phyloP scores from a whole-genome alignment of 257 asterid genomes.

The Penstemon newberryi region DNA sequence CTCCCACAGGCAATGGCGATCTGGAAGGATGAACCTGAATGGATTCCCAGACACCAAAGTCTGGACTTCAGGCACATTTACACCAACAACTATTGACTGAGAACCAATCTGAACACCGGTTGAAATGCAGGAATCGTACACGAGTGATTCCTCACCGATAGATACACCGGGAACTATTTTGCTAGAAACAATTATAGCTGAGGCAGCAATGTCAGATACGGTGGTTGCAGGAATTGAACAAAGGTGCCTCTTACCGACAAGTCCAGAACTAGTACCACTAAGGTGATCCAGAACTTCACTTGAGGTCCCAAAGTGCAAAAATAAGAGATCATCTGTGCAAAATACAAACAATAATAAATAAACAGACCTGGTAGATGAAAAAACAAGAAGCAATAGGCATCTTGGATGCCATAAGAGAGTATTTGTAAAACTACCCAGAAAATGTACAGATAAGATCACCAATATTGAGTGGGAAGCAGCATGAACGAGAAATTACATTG shows the following conservation, averaged over 20 bases:
- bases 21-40: conserved; percentile 83
- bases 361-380: conserved; percentile 15
- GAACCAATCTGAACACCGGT: conserved; percentile 84
- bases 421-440: neutral
- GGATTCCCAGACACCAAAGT: conserved; percentile 33
- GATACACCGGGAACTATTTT: conserved; percentile 82
- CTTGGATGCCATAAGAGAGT: conserved; percentile 10
- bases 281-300: conserved; percentile 96
- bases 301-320: conserved; percentile 97
- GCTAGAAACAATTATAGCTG: conserved; percentile 84
- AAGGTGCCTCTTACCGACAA: conserved; percentile 93
- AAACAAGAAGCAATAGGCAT: conserved; percentile 3
- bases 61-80: conserved; percentile 51
- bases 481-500: conserved; percentile 3
- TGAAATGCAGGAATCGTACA: conserved; percentile 79
- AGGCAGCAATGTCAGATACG: conserved; percentile 84
- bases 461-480: conserved; percentile 1
- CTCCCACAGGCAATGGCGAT: conserved; percentile 99
- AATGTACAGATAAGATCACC: neutral
- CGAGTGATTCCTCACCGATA: conserved; percentile 86
- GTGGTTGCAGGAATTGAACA: conserved; percentile 91
- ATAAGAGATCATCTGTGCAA: conserved; percentile 73
- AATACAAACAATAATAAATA: conserved; percentile 12
- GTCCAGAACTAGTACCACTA: conserved; percentile 70
- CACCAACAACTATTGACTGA: conserved; percentile 81